Evolutionary conservation across 192 early-diverging fungal genomes (phyloP), one percentile per base, ranked within the genome.

Genomic region (Linnemannia exigua): DNA sequence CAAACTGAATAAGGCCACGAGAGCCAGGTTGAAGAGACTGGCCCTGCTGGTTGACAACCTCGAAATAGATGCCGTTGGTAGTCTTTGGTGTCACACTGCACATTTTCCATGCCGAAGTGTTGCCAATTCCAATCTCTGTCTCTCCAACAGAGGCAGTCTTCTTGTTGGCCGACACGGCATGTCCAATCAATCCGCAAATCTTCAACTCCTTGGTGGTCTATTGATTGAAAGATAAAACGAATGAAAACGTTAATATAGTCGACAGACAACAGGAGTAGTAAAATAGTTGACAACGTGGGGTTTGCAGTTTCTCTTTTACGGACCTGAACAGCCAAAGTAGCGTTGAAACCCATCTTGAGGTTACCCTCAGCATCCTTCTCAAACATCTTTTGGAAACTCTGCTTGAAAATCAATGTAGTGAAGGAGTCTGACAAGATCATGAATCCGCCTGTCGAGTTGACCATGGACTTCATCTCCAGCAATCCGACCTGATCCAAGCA

Each of bases 361-460:
- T 94, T 91, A 11, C 96, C 97, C 73, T 96, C 92, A n/a, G 84
- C 92, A 81, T 99, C 98, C 90, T 98, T 98, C 79, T 93, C 93
- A 89, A 99, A 98, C 51, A 99, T 77, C 48, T 97, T 93, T 82
- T 97, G 95, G 93, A 99, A 99, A 79, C 96, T 97, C 89, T 99
- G 96, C 90, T 99, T 99, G 93, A 99, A 99, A 63, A 99, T 97
- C 37, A 95, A 91, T 22, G 96, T 98, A 66, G 93, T 96, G 91
- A 99, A 99, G 75, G 97, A 96, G 87, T 99, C 99, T 1, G 98
- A 93, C 35, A 99, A 90, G 61, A 98, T 95, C 94, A 99, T 98
- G 84, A 91, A 93, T 37, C 99, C 99, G 68, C 97, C 97, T 11
- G 97, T 99, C 71, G 87, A 89, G 88, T 95, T 98, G 11, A 94